Evolutionary conservation across 73 alveolate genomes (phyloP).

Genomic region (Tetrahymena thermophila): DNA sequence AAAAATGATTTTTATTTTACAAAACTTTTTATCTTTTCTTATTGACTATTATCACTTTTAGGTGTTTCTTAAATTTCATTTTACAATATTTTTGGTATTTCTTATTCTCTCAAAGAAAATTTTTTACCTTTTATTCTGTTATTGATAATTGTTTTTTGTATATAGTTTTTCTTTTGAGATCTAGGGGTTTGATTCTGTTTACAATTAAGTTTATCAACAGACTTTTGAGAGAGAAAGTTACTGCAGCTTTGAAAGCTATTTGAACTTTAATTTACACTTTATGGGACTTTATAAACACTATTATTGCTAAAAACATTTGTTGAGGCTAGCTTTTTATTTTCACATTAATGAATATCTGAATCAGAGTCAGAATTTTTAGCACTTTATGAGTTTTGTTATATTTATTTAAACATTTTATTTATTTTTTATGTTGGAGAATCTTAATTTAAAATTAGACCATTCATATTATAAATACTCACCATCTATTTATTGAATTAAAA

Average conservation of each 20-base stretch:
- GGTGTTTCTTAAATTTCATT: background rate
- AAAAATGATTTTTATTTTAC: background rate
- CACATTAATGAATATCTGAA: background rate
- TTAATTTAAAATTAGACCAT: background rate
- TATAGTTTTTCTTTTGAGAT: background rate
- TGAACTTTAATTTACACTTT: background rate
- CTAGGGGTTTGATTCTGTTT: background rate
- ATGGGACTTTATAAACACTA: background rate
- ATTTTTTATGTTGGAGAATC: background rate
- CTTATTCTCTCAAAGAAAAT: background rate
- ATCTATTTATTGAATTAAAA: background rate
- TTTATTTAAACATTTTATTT: background rate
- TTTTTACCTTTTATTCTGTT: background rate
- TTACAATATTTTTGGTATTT: background rate
- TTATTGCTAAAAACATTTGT: background rate
- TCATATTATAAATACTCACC: background rate
- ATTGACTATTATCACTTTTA: background rate
- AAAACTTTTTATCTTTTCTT: background rate
- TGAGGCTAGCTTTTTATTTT: background rate
- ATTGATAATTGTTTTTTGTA: background rate
- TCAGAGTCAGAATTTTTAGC: background rate
- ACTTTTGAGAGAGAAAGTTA: background rate
- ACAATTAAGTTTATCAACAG: background rate
- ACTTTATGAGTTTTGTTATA: background rate
- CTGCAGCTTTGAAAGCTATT: background rate